Conservation (phyloP, 176 grass and related monocot species). For the Cenchrus fungigraminus region DNA sequence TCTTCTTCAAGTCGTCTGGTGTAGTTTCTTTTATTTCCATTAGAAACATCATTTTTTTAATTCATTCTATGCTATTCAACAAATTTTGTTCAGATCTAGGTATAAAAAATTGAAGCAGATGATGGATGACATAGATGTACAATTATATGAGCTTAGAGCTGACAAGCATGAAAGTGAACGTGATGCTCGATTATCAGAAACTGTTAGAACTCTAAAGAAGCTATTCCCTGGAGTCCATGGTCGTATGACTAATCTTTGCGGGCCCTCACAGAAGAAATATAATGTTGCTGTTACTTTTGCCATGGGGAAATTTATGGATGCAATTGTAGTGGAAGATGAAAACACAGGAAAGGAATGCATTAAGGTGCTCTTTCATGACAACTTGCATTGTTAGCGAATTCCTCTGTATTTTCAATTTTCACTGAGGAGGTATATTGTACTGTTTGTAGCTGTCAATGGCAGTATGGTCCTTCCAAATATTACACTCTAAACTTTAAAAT, state of each 20-base stretch:
- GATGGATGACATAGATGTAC: constrained; percentile 73
- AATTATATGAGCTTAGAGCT: constrained; percentile 87
- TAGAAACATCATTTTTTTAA: background rate
- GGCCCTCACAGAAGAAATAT: constrained; percentile 93
- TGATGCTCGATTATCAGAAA: constrained; percentile 84
- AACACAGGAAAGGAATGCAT: constrained; percentile 98
- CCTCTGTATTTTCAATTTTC: constrained; percentile 4
- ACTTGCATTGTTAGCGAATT: background rate
- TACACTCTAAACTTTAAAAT: background rate
- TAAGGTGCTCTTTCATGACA: constrained; percentile 59
- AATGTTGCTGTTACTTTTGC: constrained; percentile 98
- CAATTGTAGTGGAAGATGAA: constrained; percentile 94
- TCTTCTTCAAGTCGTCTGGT: constrained; percentile 1
- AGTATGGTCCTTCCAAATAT: background rate
- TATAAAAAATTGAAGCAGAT: constrained; percentile 75
- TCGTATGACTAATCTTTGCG: constrained; percentile 93
- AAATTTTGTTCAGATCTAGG: constrained; percentile 56
- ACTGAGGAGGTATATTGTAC: background rate
- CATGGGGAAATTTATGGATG: constrained; percentile 99
- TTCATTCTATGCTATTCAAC: constrained; percentile 15
- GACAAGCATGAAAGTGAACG: constrained; percentile 94
- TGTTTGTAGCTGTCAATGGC: background rate
- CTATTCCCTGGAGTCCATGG: constrained; percentile 92
- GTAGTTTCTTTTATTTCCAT: constrained; percentile 1
- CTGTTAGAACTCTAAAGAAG: constrained; percentile 78